Base-by-base conservation (phyloP, 2,329 filamentous ascomycete genomes). In the Botrytis cinerea region DNA sequence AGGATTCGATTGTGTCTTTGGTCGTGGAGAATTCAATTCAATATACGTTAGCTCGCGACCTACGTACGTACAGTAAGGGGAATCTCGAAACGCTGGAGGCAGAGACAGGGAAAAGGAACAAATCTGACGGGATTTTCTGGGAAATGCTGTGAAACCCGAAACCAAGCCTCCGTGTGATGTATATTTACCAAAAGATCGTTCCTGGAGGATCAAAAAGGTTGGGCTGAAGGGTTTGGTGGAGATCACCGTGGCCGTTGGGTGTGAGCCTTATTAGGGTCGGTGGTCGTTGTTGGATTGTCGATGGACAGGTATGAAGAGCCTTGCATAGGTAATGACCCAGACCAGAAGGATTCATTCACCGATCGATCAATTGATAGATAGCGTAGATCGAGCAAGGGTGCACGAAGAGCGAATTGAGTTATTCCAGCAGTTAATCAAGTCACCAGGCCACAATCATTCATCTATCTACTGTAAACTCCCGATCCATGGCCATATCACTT, bases 171-270 rank as follows among this genome's bases (percentile, higher is more conserved):
- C 8, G 16, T 57, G 51, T 57, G 14, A 57, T 57, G 28, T 66
- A 66, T 66, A 66, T 67, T 67, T 40, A n/a, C 9, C 1, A 22
- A 4, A 18, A 12, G 64, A n/a, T 8, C 5, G 8, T 67, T 67
- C 64, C 64, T 67, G 46, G 9, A 67, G 64, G 64, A 67, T 67
- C 12, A 54, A 28, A 67, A 54, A 54, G 32, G 35, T 67, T 67
- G 64, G 32, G 22, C 40, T 28, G 22, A 2, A 32, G 8, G 6
- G 5, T 6, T 22, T 28, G n/a, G 40, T 32, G 10, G n/a, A 46
- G 10, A 46, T 14, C 12, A 9, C 14, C 2, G 1, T 35, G 22
- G 22, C 40, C 22, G 59, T 25, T 38, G 35, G 32, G 28, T 46
- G 18, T 46, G 18, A 48, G 20, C 28, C 62, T 32, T 32, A 32